Base-by-base conservation (phyloP, 2,329 filamentous ascomycete species). In the Colletotrichum echinochloae region DNA sequence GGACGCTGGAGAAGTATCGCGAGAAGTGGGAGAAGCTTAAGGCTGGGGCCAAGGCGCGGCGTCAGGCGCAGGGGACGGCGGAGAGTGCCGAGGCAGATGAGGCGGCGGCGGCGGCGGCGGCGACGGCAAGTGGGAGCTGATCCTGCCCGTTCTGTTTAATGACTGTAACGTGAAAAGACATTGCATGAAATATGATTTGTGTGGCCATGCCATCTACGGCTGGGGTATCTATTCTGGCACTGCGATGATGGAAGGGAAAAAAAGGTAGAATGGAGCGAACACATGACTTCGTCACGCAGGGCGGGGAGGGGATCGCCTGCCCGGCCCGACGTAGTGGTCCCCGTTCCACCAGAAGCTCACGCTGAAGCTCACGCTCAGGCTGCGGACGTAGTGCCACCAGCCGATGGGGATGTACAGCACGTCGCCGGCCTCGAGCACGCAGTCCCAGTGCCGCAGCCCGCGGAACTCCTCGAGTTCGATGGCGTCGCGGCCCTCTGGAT, bases 331-430 rank as follows among this genome's bases (percentile, higher is more conserved):
- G 39, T 26, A 41, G 30, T 73, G 66, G 49, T 71, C 60, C 33
- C 72, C 72, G 23, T 93, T 92, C 92, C 94, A 99, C 96, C 96
- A 99, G 78, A 98, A 98, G 78, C 94, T 98, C 16, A 98, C 94
- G 74, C 95, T 98, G 77, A 97, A 95, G 77, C 95, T 97, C 26
- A 93, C 89, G 66, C 90, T 94, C 76, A 98, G 78, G 60, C 94
- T 94, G 70, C 93, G 87, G 4, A 98, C 93, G 80, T 98, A 98
- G 83, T 99, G 96, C 96, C 96, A 99, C 95, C 96, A 99, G 0
- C 95, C 96, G 6, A 94, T 87, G 0, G 96, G 96, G 63, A 99
- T 93, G 78, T 97, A 96, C 63, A 99, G 79, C 73, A 90, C 92
- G 63, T 99, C 94, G 0, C 95, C 96, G 0, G 92, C 91, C 37